Evolutionary conservation across 2,329 filamentous ascomycete species (phyloP).

Genomic region (Ophiostoma sp.): DNA sequence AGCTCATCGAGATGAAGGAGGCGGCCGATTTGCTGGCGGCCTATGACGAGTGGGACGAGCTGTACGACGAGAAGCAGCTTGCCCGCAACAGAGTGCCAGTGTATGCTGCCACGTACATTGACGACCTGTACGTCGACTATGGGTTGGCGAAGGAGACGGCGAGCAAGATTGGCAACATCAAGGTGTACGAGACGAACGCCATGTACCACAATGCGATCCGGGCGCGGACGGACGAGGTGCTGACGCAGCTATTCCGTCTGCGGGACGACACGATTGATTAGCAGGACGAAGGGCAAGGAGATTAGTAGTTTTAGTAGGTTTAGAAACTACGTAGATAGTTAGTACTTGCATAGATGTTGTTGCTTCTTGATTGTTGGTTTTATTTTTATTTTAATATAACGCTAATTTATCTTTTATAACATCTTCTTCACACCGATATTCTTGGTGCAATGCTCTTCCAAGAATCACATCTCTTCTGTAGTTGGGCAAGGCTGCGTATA

Average conservation of each 20-base stretch:
- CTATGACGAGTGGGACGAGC: constrained; percentile 66
- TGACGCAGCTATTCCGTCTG: constrained; percentile 73
- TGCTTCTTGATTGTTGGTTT: neutral
- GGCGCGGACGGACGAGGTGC: constrained; percentile 70
- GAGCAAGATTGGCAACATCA: constrained; percentile 69
- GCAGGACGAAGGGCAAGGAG: neutral
- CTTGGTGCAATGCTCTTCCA: constrained; percentile 49
- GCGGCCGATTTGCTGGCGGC: constrained; percentile 71
- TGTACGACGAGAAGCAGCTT: constrained; percentile 76
- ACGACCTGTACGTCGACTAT: constrained; percentile 92
- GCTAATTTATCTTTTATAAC: neutral
- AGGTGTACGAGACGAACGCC: constrained; percentile 80
- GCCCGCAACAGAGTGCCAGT: constrained; percentile 78
- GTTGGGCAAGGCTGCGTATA: constrained; percentile 39
- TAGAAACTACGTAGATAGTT: neutral
- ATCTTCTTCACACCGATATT: neutral
- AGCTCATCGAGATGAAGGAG: constrained; percentile 67
- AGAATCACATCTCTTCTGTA: constrained; percentile 53
- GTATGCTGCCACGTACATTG: constrained; percentile 78
- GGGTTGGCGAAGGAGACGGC: constrained; percentile 73
- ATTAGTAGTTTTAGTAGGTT: neutral
- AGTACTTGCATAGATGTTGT: neutral
- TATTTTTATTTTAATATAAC: no score
- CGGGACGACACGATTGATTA: constrained; percentile 67
- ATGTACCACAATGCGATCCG: constrained; percentile 86